These are phyloP conservation scores for Rachicladosporium sp. DNA, from an alignment of 2,329 filamentous ascomycete genomes.

Conservation along the genomic window DNA sequence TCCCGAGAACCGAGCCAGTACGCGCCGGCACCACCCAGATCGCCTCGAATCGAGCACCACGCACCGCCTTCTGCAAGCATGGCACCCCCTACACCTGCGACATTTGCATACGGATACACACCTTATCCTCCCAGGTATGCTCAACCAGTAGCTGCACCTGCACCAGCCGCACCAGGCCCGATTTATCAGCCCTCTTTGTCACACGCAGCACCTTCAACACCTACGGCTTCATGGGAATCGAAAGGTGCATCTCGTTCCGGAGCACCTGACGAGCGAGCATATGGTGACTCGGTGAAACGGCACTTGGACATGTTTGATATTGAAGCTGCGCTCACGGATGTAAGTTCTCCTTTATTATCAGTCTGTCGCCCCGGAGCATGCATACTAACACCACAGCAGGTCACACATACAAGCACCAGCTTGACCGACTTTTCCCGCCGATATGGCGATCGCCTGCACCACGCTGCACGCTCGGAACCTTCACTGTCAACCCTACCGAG, in stretches of 20 bases:
- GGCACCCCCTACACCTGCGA: slow-evolving; percentile 19
- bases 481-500: slow-evolving; percentile 37
- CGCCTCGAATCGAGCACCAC: too few species aligned
- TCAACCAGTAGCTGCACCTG: slow-evolving; percentile 24
- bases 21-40: too few species aligned
- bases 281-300: slow-evolving; percentile 45
- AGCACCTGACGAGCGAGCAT: slow-evolving; percentile 12
- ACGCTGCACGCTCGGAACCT: slow-evolving; percentile 36
- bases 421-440: slow-evolving; percentile 37
- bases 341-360: slow-evolving; percentile 15
- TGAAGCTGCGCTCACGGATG: slow-evolving; percentile 39
- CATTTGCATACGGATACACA: slow-evolving; percentile 27
- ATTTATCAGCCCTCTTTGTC: slow-evolving; percentile 30
- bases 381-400: slow-evolving; percentile 21
- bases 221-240: slow-evolving; percentile 26
- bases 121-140: slow-evolving; percentile 31
- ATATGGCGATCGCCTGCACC: slow-evolving; percentile 38
- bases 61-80: slow-evolving; percentile 11
- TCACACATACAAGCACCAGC: slow-evolving; percentile 31
- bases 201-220: slow-evolving; percentile 28
- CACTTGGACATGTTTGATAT: slow-evolving; percentile 52
- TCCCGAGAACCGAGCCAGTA: slow-evolving; percentile 2
- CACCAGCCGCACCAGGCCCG: slow-evolving; percentile 22
- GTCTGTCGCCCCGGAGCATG: not conserved
- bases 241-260: slow-evolving; percentile 15